phyloP scores from a whole-genome alignment of 1,284 basidiomycete species.

The Irpex rosettiformis region DNA sequence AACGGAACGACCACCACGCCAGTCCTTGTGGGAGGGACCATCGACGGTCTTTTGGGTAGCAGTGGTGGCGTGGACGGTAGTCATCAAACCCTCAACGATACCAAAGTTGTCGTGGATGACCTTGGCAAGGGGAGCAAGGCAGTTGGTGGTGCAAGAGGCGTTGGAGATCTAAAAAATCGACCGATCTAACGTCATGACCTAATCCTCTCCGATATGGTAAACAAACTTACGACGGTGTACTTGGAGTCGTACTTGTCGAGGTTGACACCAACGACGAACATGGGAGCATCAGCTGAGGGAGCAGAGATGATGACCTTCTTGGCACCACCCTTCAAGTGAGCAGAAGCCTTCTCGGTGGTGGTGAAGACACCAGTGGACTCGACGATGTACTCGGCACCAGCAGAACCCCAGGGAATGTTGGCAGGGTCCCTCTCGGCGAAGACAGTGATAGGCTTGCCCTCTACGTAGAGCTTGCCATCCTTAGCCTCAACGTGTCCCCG shows the following conservation, averaged over 20 bases:
- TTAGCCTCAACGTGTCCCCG: constrained; percentile 82
- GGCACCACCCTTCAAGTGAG: constrained; percentile 98
- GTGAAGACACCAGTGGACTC: constrained; percentile 99
- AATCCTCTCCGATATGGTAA: constrained; percentile 9
- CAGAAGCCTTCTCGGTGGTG: constrained; percentile 84
- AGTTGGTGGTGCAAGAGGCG: constrained; percentile 99
- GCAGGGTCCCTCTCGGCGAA: constrained; percentile 88
- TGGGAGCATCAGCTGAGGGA: constrained; percentile 97
- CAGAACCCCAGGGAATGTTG: constrained; percentile 80
- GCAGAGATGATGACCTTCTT: constrained; percentile 99
- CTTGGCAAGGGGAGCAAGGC: constrained; percentile 97
- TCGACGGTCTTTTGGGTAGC: constrained; percentile 99
- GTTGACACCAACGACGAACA: constrained; percentile 98
- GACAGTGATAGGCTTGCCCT: constrained; percentile 79
- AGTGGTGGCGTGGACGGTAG: constrained; percentile 95
- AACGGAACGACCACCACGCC: constrained; percentile 96
- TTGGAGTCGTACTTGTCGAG: constrained; percentile 91
- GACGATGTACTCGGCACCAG: constrained; percentile 91
- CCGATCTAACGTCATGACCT: constrained; percentile 3
- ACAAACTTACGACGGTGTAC: constrained; percentile 73
- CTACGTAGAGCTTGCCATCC: constrained; percentile 89
- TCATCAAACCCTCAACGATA: constrained; percentile 97
- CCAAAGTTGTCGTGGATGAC: constrained; percentile 96
- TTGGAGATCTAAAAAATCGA: constrained; percentile 76
- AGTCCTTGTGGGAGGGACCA: constrained; percentile 92